Percentiles rank a stretch among this genome's conserved stretches.
phyloP scores from a whole-genome alignment of 768 basidiomycete genomes.

The Collybia sp. region DNA sequence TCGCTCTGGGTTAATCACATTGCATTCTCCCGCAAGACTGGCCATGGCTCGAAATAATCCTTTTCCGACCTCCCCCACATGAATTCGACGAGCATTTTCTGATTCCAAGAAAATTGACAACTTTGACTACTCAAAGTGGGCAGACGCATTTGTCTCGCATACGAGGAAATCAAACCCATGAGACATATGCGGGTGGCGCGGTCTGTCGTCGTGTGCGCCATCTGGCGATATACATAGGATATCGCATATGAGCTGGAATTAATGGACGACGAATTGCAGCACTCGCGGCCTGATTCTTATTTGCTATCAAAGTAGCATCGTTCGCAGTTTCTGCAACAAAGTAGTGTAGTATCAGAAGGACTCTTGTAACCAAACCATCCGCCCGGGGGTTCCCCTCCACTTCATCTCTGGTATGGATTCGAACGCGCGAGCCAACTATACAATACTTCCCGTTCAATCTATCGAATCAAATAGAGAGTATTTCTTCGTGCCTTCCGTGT shows the following conservation, averaged over 20 bases:
- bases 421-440: slow-evolving; percentile 2
- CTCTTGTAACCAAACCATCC: slow-evolving; percentile 10
- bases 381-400: slow-evolving; percentile 7
- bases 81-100: slow-evolving; percentile 8
- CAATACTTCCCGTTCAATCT: slow-evolving; percentile 7
- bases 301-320: slow-evolving; percentile 13
- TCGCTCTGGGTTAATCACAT: slow-evolving; percentile 4
- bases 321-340: slow-evolving; percentile 11
- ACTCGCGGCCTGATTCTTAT: slow-evolving; percentile 9
- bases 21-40: slow-evolving; percentile 2
- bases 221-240: slow-evolving; percentile 1
- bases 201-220: neutral
- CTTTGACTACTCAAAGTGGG: slow-evolving; percentile 16
- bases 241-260: slow-evolving; percentile 9
- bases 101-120: slow-evolving; percentile 11
- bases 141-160: slow-evolving; percentile 11
- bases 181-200: no score
- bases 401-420: slow-evolving; percentile 11
- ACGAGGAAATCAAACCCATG: slow-evolving; percentile 12
- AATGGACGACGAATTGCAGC: slow-evolving; percentile 3
- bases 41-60: slow-evolving; percentile 5
- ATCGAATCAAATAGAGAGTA: slow-evolving; percentile 16
- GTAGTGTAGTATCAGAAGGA: slow-evolving; percentile 3
- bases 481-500: slow-evolving; percentile 18
- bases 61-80: slow-evolving; percentile 1